Percentiles rank a stretch among this genome's conserved stretches.
Conservation (phyloP, 1,284 basidiomycete species). For the Trametes sp. region DNA sequence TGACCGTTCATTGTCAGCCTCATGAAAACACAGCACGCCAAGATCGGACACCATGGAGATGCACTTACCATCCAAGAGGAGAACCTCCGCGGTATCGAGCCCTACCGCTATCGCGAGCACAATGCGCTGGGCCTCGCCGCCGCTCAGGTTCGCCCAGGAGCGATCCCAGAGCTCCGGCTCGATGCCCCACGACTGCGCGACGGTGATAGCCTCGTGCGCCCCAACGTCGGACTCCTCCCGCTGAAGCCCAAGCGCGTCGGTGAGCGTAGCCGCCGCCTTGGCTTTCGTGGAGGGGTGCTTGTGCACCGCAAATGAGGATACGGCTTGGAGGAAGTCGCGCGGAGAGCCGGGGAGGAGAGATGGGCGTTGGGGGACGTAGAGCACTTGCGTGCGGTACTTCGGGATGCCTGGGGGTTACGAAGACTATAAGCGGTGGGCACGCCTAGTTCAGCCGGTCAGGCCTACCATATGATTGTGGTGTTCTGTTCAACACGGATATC, state of each 20-base stretch:
- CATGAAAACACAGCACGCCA: too few relatives aligned
- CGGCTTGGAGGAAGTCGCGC: constrained; percentile 67
- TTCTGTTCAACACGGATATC: constrained; percentile 43
- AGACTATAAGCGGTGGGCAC: background rate
- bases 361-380: constrained; percentile 87
- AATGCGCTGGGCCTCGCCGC: constrained; percentile 86
- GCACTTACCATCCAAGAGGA: constrained; percentile 84
- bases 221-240: constrained; percentile 26
- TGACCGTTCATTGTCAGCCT: background rate
- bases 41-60: too few relatives aligned
- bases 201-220: constrained; percentile 51
- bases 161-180: constrained; percentile 76
- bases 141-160: constrained; percentile 80
- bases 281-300: constrained; percentile 30
- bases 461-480: constrained; percentile 61
- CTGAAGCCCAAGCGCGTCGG: constrained; percentile 27
- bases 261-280: constrained; percentile 17
- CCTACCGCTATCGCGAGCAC: constrained; percentile 78
- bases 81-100: constrained; percentile 75
- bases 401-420: constrained; percentile 64
- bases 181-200: constrained; percentile 76
- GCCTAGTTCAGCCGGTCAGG: background rate
- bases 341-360: constrained; percentile 85
- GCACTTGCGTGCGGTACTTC: constrained; percentile 75
- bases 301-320: constrained; percentile 67